Evolutionary conservation across 2,329 filamentous ascomycete species (phyloP), one percentile per base, ranked within the genome.

Genomic region (Aspergillus chevalieri): DNA sequence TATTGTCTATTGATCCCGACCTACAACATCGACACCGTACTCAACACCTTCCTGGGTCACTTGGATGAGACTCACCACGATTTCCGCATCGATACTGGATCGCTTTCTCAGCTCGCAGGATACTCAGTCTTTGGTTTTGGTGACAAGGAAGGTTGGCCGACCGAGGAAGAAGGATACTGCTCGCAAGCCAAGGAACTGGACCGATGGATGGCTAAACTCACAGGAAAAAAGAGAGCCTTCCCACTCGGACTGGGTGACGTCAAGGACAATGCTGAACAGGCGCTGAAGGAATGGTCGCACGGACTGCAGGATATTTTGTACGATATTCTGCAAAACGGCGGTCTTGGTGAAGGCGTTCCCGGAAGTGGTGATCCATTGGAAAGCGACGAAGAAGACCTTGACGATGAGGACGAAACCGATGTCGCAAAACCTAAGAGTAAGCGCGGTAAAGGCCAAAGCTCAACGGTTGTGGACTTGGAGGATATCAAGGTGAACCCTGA

Each of bases 191-290:
- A 85, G 62, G 85, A 95, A 58, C 77, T 94, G 3, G 92, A 98
- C 66, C 90, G 84, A 65, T 97, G 93, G 92, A 88, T 98, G 87
- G 90, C 92, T n/a, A 94, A 90, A 65, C 72, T 98, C 61, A 95
- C 91, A 0, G 85, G 82, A 1, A 81, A 86, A 53, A 95, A 92
- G 72, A 79, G 91, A 64, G 91, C 89, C 1, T 97, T 86, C 61
- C 92, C 92, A 0, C 75, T 97, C 6, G 93, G 93, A 4, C 85
- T 92, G 78, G 89, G 87, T 2, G 90, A 97, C 68, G 81, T 87
- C 50, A 94, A 90, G 69, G 78, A 72, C n/a, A 86, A 93, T 64
- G 81, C 83, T 17, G 73, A 76, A 17, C 69, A 79, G 44, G 77
- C 86, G 22, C 68, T 97, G 47, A 70, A 78, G 30, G 89, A 95